Evolutionary conservation across 2,329 filamentous ascomycete species (phyloP).

Genomic region (Gnomoniopsis smithogilvyi): DNA sequence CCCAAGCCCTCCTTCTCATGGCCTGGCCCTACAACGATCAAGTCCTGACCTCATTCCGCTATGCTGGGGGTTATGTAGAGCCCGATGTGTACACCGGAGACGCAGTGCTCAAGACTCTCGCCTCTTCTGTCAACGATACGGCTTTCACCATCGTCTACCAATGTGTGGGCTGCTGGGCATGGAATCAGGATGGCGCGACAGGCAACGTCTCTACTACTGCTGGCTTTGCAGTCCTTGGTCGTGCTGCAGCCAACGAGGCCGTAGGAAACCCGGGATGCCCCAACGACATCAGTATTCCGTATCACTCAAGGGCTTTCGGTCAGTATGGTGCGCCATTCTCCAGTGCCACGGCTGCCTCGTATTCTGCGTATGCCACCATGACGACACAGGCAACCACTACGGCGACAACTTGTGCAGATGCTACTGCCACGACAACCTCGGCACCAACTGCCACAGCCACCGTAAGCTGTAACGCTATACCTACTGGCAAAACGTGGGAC

Average conservation of each 20-base stretch:
- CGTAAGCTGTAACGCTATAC: conserved; percentile 1
- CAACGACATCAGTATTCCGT: conserved; percentile 25
- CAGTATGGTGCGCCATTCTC: conserved; percentile 28
- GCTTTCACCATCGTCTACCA: conserved; percentile 57
- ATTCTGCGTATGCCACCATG: conserved; percentile 28
- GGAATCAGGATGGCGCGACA: conserved; percentile 41
- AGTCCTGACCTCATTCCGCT: conserved; percentile 51
- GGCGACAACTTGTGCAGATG: conserved; percentile 20
- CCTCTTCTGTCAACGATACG: conserved; percentile 49
- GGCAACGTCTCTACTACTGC: conserved; percentile 32
- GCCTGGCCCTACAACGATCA: conserved; percentile 46
- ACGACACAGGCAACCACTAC: conserved; percentile 27
- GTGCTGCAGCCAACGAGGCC: conserved; percentile 43
- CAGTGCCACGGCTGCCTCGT: conserved; percentile 28
- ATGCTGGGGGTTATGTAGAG: conserved; percentile 48
- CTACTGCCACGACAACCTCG: not conserved
- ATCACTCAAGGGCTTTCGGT: conserved; percentile 29
- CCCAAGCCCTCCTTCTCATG: conserved; percentile 48
- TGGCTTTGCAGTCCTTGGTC: conserved; percentile 39
- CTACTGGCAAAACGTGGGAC: conserved; percentile 42
- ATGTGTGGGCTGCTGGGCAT: conserved; percentile 50
- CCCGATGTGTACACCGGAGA: conserved; percentile 56
- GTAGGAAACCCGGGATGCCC: conserved; percentile 33
- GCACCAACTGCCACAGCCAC: conserved; percentile 29
- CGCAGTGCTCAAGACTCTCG: conserved; percentile 54